phyloP scores from a whole-genome alignment of 805 yeast species.

The Kockiozyma suomiensis region DNA sequence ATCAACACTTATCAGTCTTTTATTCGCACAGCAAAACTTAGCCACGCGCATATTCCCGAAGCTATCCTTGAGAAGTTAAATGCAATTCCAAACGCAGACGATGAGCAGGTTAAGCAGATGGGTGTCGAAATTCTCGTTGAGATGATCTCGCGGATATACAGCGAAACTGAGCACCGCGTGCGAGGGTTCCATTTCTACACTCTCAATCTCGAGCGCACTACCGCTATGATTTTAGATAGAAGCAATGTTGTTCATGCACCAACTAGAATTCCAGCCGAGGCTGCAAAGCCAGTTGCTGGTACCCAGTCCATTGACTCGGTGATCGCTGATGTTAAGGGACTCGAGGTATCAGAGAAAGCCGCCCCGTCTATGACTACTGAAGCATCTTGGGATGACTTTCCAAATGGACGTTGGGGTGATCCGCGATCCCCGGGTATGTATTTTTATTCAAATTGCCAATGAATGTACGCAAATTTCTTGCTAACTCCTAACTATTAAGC shows the following conservation, averaged over 20 bases:
- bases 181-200: conserved; percentile 92
- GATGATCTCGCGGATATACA: conserved; percentile 60
- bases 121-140: conserved; percentile 77
- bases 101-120: conserved; percentile 73
- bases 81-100: conserved; percentile 61
- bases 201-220: conserved; percentile 86
- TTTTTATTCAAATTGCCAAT: conserved; percentile 68
- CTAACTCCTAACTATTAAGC: conserved; percentile 69
- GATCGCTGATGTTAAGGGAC: conserved; percentile 59
- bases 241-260: conserved; percentile 52
- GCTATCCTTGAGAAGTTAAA: conserved; percentile 58
- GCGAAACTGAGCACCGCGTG: conserved; percentile 58
- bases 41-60: conserved; percentile 81
- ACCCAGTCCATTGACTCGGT: conserved; percentile 91
- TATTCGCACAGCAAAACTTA: conserved; percentile 82
- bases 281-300: not conserved
- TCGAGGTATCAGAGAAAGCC: conserved; percentile 19
- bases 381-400: conserved; percentile 87
- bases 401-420: conserved; percentile 99
- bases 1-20: conserved; percentile 81
- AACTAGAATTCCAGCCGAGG: not conserved
- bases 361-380: conserved; percentile 25
- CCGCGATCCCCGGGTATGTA: conserved; percentile 95
- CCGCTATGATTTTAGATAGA: conserved; percentile 76
- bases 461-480: not conserved